Percentiles rank a stretch among this genome's conserved stretches.
These are phyloP conservation scores for Mycena epipterygia DNA, from an alignment of 768 basidiomycete species.

Conservation along the genomic window DNA sequence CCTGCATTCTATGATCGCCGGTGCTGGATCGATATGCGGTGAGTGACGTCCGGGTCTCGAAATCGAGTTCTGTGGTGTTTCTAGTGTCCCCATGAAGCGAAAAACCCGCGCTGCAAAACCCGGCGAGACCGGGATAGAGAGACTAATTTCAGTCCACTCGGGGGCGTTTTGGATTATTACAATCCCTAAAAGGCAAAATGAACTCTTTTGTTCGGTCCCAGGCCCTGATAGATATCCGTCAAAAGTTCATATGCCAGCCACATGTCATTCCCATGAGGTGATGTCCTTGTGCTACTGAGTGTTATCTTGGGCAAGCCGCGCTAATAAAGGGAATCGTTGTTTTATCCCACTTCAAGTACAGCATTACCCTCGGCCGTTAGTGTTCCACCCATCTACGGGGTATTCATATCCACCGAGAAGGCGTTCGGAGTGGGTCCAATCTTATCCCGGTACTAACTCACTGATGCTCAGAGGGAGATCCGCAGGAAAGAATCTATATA, in stretches of 20 bases:
- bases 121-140: too few species aligned
- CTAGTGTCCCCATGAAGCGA: too few species aligned
- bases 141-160: too few species aligned
- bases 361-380: background rate
- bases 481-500: background rate
- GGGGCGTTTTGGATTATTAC: too few species aligned
- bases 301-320: background rate
- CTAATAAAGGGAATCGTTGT: background rate
- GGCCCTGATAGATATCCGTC: background rate
- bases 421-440: background rate
- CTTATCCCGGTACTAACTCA: conserved; percentile 1
- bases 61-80: too few species aligned
- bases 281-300: background rate
- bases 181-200: background rate
- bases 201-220: background rate
- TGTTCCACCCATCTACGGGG: background rate
- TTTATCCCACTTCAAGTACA: background rate
- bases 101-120: too few species aligned
- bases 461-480: background rate
- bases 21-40: too few species aligned
- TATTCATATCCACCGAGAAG: background rate
- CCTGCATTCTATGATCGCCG: too few species aligned
- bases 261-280: background rate
- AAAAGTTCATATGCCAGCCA: background rate
- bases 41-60: too few species aligned